phyloP scores from a whole-genome alignment of 2,329 filamentous ascomycete species.

The Penicillium decumbens region DNA sequence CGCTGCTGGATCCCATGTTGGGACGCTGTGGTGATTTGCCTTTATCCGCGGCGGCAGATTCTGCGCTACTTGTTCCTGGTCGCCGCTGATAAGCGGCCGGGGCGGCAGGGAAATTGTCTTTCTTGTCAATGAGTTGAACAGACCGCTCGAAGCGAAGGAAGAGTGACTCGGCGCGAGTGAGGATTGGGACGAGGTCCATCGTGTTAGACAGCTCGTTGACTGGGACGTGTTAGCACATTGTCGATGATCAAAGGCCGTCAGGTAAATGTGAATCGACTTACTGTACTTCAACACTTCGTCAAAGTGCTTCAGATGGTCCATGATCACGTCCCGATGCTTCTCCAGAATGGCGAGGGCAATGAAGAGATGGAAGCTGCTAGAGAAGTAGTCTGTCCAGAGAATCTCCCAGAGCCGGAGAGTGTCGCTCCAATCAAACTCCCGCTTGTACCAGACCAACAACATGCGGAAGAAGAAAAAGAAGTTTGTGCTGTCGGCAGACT shows the following conservation, averaged over 20 bases:
- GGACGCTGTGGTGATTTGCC: constrained; percentile 30
- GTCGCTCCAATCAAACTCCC: constrained; percentile 88
- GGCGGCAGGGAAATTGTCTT: constrained; percentile 70
- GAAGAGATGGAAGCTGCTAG: constrained; percentile 89
- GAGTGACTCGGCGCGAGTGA: constrained; percentile 81
- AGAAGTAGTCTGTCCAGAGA: constrained; percentile 89
- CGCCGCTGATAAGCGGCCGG: constrained; percentile 49
- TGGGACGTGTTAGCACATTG: constrained; percentile 34
- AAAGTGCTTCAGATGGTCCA: constrained; percentile 88
- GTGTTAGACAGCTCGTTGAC: constrained; percentile 93
- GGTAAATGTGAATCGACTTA: constrained; percentile 46
- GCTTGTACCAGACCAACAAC: constrained; percentile 98
- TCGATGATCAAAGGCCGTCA: background rate
- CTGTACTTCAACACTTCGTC: constrained; percentile 96
- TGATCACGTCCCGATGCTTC: constrained; percentile 93
- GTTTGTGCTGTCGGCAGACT: constrained; percentile 89
- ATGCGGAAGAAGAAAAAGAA: constrained; percentile 99
- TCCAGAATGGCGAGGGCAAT: constrained; percentile 90
- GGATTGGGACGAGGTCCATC: constrained; percentile 81
- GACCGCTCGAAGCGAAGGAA: constrained; percentile 84
- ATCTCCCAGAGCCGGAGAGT: constrained; percentile 85
- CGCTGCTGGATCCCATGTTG: constrained; percentile 24
- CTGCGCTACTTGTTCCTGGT: constrained; percentile 23
- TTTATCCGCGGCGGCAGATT: constrained; percentile 22
- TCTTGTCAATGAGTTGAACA: constrained; percentile 89